phyloP scores from a whole-genome alignment of 805 yeast species.

The Nakazawaea holstii region DNA sequence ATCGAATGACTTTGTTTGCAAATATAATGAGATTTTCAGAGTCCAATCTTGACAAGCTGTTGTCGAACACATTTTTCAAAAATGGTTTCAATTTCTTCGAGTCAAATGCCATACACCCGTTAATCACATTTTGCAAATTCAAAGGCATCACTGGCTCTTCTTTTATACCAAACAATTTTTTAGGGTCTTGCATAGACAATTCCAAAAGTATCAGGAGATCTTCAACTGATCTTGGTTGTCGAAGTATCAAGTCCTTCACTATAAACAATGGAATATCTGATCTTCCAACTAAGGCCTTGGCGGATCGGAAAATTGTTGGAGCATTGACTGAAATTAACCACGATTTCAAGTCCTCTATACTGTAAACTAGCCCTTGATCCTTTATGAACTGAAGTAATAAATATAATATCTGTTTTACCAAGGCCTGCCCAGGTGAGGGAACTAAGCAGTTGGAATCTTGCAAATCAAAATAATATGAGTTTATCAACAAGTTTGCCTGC shows the following conservation, averaged over 20 bases:
- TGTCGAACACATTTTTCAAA: not conserved
- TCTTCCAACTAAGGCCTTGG: not conserved
- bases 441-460: not conserved
- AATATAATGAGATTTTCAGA: not conserved
- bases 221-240: constrained; percentile 4
- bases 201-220: not conserved
- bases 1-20: not conserved
- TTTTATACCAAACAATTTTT: too few relatives aligned
- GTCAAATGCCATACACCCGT: constrained; percentile 6
- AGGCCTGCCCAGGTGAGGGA: not conserved
- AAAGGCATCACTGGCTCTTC: not conserved
- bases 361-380: not conserved
- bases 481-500: not conserved
- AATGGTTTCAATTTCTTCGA: not conserved
- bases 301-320: not conserved
- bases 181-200: not conserved
- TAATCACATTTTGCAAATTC: not conserved
- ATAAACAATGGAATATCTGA: constrained; percentile 1
- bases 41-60: not conserved
- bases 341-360: not conserved
- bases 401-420: not conserved
- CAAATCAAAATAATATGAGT: not conserved
- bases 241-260: not conserved
- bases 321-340: constrained; percentile 1
- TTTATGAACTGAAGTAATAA: not conserved